Evolutionary conservation across 306 rosid species (phyloP).

Genomic region (Citrullus amarus): DNA sequence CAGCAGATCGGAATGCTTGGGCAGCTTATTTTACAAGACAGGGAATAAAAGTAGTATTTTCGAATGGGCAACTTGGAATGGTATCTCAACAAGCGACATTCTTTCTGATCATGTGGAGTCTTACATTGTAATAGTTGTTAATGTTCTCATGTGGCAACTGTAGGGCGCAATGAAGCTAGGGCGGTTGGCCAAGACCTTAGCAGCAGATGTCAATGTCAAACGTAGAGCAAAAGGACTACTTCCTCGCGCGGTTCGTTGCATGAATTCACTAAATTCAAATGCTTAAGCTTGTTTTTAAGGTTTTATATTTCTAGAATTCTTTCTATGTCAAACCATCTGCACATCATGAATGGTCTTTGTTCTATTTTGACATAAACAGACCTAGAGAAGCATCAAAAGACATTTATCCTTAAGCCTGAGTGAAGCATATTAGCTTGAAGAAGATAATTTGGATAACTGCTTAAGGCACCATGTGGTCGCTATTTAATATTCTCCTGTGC

Average conservation of each 20-base stretch:
- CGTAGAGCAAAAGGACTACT: constrained; percentile 93
- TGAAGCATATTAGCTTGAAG: not conserved
- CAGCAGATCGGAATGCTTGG: constrained; percentile 87
- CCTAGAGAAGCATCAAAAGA: not conserved
- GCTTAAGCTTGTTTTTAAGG: not conserved
- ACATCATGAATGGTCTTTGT: not conserved
- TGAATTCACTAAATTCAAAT: constrained; percentile 14
- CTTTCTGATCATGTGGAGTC: constrained; percentile 14
- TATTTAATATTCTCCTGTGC: not conserved
- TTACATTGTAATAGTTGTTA: constrained; percentile 5
- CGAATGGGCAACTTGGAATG: constrained; percentile 91
- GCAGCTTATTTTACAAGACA: constrained; percentile 59
- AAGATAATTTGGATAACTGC: not conserved
- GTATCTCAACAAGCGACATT: constrained; percentile 21
- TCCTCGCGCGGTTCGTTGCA: constrained; percentile 64
- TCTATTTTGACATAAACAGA: not conserved
- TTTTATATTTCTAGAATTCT: not conserved
- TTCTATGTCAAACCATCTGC: not conserved
- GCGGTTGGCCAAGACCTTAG: constrained; percentile 66
- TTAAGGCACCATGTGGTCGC: not conserved
- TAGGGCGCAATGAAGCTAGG: constrained; percentile 84
- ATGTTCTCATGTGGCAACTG: constrained; percentile 17
- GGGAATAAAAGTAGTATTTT: constrained; percentile 66
- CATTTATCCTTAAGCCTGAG: not conserved
- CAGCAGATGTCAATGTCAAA: constrained; percentile 78